Base-by-base conservation (phyloP, 2,329 filamentous ascomycete species). In the Botryotinia convoluta region DNA sequence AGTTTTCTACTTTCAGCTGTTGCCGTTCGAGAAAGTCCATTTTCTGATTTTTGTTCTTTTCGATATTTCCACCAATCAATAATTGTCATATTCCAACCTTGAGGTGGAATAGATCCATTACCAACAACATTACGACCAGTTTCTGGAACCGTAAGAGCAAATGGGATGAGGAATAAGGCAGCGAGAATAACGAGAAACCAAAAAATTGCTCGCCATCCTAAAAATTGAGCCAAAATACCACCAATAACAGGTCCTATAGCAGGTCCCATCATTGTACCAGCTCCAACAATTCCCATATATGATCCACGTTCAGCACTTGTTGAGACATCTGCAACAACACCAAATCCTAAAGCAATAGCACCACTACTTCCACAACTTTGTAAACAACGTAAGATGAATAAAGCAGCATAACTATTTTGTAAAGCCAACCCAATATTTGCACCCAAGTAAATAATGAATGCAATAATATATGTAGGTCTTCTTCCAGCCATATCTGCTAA, bases 251-350 rank as follows among this genome's bases (percentile, higher is more conserved):
- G 87, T 0, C 84, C 86, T 14, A 88, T 74, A 0, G 85, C 84
- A 9, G 85, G 85, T 0, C 83, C 85, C 32, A 86, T 79, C 78
- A 80, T 80, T n/a, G 77, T 78, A 67, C 76, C 89, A 87, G 80
- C 92, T 87, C 37, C 88, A n/a, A 90, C 88, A 74, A 90, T 87
- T 69, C 89, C 92, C 83, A 95, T 91, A 79, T 92, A 95, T 72
- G 86, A 88, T 4, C 93, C 93, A 77, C 93, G 85, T 80, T 95
- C 91, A 0, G 88, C 86, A 63, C 87, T 89, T 0, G 91, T 89
- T 0, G 90, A 86, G 8, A 94, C 86, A 77, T 96, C 93, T 0
- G 91, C 90, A 22, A 95, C 87, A 2, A 94, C 89, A 2, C 90
- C 93, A 74, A 87, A 91, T 0, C 88, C 89, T 1, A 96, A 84